Base-by-base conservation (phyloP, 2,329 filamentous ascomycete genomes). In the Talaromyces sp. region DNA sequence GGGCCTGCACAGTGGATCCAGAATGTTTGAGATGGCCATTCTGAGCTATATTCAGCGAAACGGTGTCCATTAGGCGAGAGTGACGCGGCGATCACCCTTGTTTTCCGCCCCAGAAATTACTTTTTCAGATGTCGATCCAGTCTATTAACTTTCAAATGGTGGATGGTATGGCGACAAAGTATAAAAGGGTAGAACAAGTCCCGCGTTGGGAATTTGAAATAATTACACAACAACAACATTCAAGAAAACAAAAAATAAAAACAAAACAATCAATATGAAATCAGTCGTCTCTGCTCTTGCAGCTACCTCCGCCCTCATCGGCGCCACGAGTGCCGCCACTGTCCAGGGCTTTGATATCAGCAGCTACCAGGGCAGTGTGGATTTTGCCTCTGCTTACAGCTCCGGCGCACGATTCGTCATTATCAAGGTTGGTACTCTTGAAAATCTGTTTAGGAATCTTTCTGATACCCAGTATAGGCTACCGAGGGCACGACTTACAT, bases 401-500 rank as follows among this genome's bases (percentile, higher is more conserved):
- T 51, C 66, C 4, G 71, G 71, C 35, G 71, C 71, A 14, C 68
- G 71, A 9, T 73, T 73, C 49, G 70, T 72, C 58, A 72, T 73
- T 41, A 73, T 73, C 64, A 73, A 73, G 67, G 71, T 69, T 21
- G 1, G 43, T 46, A 24, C 19, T 46, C 3, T 46, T 19, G 10
- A 24, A 21, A 46, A 14, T 46, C 19, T 4, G 3, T 27, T 27
- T 24, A 6, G 7, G 6, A 49, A n/a, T 46, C 55, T 9, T n/a
- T 31, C 19, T 26, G 10, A 26, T 13, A 35, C 1, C 17, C 8
- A 2, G 11, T 51, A 17, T 54, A 82, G 81, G 81, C 82, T 9
- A 84, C 81, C 11, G 81, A 84, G 65, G 80, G 81, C n/a, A 81
- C 79, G 14, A 73, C 66, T 26, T 82, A 77, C 67, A 76, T 66